Base-by-base conservation (phyloP, 1,139 yeast genomes). In the Kazachstania sp. region DNA sequence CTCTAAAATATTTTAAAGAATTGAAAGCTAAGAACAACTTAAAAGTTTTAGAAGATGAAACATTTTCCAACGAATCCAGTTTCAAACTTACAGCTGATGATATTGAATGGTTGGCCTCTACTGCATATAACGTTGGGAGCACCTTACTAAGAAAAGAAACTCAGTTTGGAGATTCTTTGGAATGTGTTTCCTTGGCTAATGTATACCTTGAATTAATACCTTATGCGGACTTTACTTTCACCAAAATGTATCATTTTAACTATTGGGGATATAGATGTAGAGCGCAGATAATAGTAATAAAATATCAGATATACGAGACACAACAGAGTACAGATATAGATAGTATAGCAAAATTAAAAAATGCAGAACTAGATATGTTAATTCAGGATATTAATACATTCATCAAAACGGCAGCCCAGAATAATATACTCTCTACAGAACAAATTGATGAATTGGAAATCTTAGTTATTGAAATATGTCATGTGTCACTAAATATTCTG, bases 91-190 rank as follows among this genome's bases (percentile, higher is more conserved):
- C 59, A 1, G 48, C 52, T 2, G 54, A 57, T 42, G 64, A 60
- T 41, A 50, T 60, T n/a, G 64, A 59, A 48, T 59, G 64, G 64
- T 60, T 59, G 45, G 53, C 60, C 6, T 55, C 64, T 6, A 48
- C 52, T 2, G 51, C 61, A 4, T 58, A 54, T 43, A 60, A 60
- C 41, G 43, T 58, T 16, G 48, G 54, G 9, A 48, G 51, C 2
- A 55, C 56, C 43, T 53, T 54, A 37, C 11, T 16, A 7, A 15
- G 20, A 16, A 5, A 13, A 2, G 30, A 34, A 1, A 19, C 7
- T 2, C 18, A 18, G 12, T 18, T 31, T 2, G 36, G 29, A 11
- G 35, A 44, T 15, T 16, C 49, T 2, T 5, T 32, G 5, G 29
- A 43, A 2, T 48, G 56, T 28, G 35, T 52, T 2, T 26, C 44